Evolutionary conservation across 768 basidiomycete species (phyloP).

Genomic region (Trametes meyenii): DNA sequence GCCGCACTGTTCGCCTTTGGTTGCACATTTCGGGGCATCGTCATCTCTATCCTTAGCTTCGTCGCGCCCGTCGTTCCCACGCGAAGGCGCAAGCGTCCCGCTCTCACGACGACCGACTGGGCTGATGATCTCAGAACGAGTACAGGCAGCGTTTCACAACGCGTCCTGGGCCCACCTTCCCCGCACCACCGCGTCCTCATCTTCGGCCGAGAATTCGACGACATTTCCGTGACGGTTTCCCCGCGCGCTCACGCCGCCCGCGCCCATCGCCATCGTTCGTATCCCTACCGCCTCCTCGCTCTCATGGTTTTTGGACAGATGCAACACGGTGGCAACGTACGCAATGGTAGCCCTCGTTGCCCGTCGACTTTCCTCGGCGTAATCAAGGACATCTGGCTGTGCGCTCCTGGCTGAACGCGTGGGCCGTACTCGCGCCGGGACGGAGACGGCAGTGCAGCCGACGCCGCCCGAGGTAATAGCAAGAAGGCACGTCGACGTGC

Average conservation of each 20-base stretch:
- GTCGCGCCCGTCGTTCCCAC: slow-evolving; percentile 5
- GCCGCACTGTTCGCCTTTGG: neutral
- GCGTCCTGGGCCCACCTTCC: neutral
- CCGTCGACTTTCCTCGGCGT: neutral
- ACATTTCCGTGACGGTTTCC: slow-evolving; percentile 21
- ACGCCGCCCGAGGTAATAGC: neutral
- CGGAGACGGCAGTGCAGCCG: neutral
- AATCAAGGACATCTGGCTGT: neutral
- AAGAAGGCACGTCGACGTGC: neutral
- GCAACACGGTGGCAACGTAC: neutral
- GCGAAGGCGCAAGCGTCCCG: neutral
- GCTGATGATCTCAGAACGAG: slow-evolving; percentile 14
- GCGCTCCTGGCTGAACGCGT: neutral
- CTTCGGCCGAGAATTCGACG: slow-evolving; percentile 22
- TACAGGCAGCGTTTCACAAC: neutral
- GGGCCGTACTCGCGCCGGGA: neutral
- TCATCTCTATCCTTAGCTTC: slow-evolving; percentile 19
- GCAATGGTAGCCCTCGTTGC: neutral
- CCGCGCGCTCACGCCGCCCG: slow-evolving; percentile 10
- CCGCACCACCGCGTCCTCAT: slow-evolving; percentile 8
- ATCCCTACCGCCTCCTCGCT: neutral
- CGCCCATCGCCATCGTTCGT: neutral
- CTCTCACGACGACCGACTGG: slow-evolving; percentile 10
- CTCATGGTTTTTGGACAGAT: neutral
- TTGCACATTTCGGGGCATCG: slow-evolving; percentile 17